Conservation (phyloP, 73 alveolate species). For the Halteria grandinella region DNA sequence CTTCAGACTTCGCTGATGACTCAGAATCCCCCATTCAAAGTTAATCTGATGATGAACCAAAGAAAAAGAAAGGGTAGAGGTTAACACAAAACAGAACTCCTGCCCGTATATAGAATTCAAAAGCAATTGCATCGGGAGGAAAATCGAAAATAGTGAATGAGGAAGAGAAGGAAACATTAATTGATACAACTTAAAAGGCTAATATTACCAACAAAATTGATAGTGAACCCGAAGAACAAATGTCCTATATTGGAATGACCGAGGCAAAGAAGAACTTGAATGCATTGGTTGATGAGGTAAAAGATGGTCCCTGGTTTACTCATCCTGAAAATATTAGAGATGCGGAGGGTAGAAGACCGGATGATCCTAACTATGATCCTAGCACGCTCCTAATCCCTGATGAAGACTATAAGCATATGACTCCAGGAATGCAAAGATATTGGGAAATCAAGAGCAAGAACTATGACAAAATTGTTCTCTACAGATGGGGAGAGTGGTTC, state of each 20-base stretch:
- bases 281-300: background rate
- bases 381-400: slow-evolving; percentile 78
- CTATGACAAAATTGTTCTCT: slow-evolving; percentile 77
- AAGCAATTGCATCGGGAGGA: background rate
- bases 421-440: slow-evolving; percentile 79
- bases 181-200: background rate
- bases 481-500: slow-evolving; percentile 73
- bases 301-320: slow-evolving; percentile 54
- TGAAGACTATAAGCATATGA: slow-evolving; percentile 53
- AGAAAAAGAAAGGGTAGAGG: background rate
- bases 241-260: background rate
- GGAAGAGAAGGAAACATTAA: background rate
- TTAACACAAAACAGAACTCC: no score
- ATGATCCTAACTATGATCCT: slow-evolving; percentile 83
- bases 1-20: no score
- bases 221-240: no score
- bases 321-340: slow-evolving; percentile 63
- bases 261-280: background rate
- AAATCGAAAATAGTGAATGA: background rate
- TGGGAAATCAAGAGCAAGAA: slow-evolving; percentile 78
- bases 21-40: background rate
- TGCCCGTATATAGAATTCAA: background rate
- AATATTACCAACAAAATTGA: no score
- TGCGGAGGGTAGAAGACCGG: slow-evolving; percentile 70
- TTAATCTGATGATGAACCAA: background rate